Evolutionary conservation across 495 filamentous ascomycete genomes (phyloP), one percentile per base, ranked within the genome.

Genomic region (Bathelium albidoporum): DNA sequence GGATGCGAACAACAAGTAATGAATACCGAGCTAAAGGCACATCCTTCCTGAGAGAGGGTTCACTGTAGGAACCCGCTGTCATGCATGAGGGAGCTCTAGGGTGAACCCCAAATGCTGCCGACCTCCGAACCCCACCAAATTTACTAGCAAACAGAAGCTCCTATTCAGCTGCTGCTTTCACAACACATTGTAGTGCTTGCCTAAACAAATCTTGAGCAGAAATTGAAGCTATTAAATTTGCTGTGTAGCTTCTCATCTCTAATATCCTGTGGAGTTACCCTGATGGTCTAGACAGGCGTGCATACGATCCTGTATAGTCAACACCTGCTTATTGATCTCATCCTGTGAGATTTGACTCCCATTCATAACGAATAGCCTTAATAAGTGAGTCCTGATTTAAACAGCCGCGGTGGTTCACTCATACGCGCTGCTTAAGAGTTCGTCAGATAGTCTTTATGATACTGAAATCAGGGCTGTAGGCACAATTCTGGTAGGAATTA

Each of bases 401-500:
- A 28, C 16, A 44, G 16, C 32, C 12, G 24, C 24, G 36, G 26
- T 34, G 22, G 12, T 41, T 61, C 16, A 18, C 20, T 49, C n/a
- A 18, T 10, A 61, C 24, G 2, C 59, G 59, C 26, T 61, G 32
- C 43, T 61, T 61, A 34, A 61, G 10, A 20, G 43, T 41, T 34
- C 32, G 10, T 49, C 43, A 61, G 9, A 61, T n/a, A 9, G 59
- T 41, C 24, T 61, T 61, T 44, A 61, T 61, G 28, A 61, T 61
- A 39, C 3, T 20, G 24, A 61, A 41, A 44, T 61, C 43, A 61
- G 59, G 26, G 16, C 11, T 34, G 24, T 61, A 61, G 5, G 32
- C 2, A 39, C 26, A 61, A 44, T 61, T 61, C 24, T 61, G 44
- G 24, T 61, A 61, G 10, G 5, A 61, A 7, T 24, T 34, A 12